Percentiles rank a stretch among this genome's conserved stretches.
phyloP scores from a whole-genome alignment of 1,139 yeast species.

The Suhomyces bribrorum region DNA sequence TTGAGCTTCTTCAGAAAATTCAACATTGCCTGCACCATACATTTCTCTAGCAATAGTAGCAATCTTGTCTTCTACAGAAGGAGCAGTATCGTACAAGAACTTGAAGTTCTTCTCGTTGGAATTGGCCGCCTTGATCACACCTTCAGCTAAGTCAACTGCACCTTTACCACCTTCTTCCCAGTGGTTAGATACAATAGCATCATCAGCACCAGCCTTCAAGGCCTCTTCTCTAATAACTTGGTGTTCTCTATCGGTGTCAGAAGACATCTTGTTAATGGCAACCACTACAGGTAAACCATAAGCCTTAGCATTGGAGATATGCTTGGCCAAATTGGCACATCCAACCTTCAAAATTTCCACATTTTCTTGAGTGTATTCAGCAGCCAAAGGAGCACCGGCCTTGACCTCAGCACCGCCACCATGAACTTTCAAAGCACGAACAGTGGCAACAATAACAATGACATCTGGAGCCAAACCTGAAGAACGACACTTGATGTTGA shows the following conservation, averaged over 20 bases:
- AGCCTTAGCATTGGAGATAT: conserved; percentile 79
- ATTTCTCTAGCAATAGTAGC: conserved; percentile 79
- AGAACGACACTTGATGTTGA: conserved; percentile 93
- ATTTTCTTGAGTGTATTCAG: conserved; percentile 84
- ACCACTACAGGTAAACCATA: conserved; percentile 95
- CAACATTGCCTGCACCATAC: conserved; percentile 80
- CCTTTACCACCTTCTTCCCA: conserved; percentile 99
- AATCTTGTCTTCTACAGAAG: conserved; percentile 80
- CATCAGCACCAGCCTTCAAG: conserved; percentile 89
- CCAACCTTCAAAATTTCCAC: conserved; percentile 81
- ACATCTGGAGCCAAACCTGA: conserved; percentile 91
- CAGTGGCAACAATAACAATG: conserved; percentile 95
- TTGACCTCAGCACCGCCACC: conserved; percentile 99
- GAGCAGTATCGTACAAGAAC: conserved; percentile 66
- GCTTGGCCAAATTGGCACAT: conserved; percentile 88
- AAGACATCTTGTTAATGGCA: conserved; percentile 89
- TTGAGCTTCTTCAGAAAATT: conserved; percentile 66
- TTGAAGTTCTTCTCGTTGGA: conserved; percentile 54
- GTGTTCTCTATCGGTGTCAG: conserved; percentile 83
- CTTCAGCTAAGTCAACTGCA: conserved; percentile 84
- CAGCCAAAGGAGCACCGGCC: conserved; percentile 90
- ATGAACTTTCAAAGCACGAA: conserved; percentile 93
- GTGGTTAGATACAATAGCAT: conserved; percentile 92
- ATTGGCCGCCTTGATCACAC: conserved; percentile 75
- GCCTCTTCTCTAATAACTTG: conserved; percentile 82